Conservation (phyloP, 2,329 filamentous ascomycete genomes). For the Cytospora paraplurivora region DNA sequence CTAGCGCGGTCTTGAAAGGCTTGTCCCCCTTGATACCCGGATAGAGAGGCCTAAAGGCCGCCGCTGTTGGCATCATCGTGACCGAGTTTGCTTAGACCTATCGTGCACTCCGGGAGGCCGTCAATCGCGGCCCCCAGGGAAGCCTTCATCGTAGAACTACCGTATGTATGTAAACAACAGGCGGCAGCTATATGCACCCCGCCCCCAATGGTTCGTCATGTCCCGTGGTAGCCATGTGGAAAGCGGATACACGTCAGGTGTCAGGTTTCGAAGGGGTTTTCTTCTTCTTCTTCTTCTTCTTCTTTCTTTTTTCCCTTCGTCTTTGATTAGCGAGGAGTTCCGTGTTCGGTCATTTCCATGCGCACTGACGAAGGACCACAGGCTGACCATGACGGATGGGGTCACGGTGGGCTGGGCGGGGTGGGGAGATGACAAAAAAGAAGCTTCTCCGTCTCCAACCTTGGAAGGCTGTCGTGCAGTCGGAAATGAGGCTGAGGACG, state of each 20-base stretch:
- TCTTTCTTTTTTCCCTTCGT: too few relatives aligned
- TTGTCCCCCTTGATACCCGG: too few relatives aligned
- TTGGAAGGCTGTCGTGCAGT: background rate
- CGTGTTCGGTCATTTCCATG: constrained; percentile 26
- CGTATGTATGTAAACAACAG: background rate
- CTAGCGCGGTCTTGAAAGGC: too few relatives aligned
- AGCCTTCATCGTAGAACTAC: background rate
- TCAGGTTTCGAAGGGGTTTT: background rate
- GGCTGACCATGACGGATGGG: constrained; percentile 7
- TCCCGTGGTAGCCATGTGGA: constrained; percentile 8
- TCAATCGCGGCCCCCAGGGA: background rate
- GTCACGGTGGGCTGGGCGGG: constrained; percentile 1
- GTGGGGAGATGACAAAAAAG: constrained; percentile 7
- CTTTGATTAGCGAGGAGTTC: constrained; percentile 24
- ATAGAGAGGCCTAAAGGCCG: too few relatives aligned
- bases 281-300: too few relatives aligned
- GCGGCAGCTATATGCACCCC: constrained; percentile 6
- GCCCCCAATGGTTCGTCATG: constrained; percentile 10
- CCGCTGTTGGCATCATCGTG: too few relatives aligned
- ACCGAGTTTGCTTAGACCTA: too few relatives aligned
- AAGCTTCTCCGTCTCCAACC: background rate
- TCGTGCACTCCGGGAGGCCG: background rate
- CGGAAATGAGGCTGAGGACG: constrained; percentile 26
- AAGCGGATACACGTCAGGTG: constrained; percentile 3
- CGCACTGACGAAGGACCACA: constrained; percentile 9